Base-by-base conservation (phyloP, 768 basidiomycete species). In the Collybiopsis confluens region DNA sequence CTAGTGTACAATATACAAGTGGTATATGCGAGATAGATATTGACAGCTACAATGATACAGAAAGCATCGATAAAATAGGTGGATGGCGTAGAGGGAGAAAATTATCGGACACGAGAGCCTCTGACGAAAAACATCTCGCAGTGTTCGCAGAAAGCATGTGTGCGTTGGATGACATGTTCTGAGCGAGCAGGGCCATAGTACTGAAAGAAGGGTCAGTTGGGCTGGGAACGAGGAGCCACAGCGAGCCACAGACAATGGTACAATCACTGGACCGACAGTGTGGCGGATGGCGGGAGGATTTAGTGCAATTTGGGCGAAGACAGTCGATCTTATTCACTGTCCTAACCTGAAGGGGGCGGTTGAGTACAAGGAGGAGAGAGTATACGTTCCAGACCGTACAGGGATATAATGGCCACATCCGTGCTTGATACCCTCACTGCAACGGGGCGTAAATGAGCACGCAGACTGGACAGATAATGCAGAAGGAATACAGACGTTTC, bases 381-480 rank as follows among this genome's bases (percentile, higher is more conserved):
- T 9, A 48, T 41, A 26, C 43, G 21, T 23, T 42, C 43, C 18
- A 49, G 30, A 36, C 10, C 18, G 21, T 20, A 77, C 80, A 49
- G 41, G 77, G 47, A 82, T 74, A 68, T 90, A 91, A 75, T 91
- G 90, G 56, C 88, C 88, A 66, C 89, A 91, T 64, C 85, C 86
- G 63, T 83, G 75, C 72, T 83, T 82, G 57, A 79, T 83, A 58
- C 85, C 88, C 77, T 88, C 85, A 62, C 88, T 90, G 71, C 36
- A 38, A 54, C 53, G 54, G 62, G 43, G 59, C 57, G 56, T 33
- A 54, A 58, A 54, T 66, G 58, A 23, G 61, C 63, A 69, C 38
- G 58, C 54, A 54, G 46, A 49, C 54, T 52, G 44, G 58, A 56
- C 16, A 30, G 24, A 56, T 33, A 56, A 56, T 55, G 42, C 62